Evolutionary conservation across 345 rosid species (phyloP), one percentile per base, ranked within the genome.

Genomic region (Anacardium occidentale): DNA sequence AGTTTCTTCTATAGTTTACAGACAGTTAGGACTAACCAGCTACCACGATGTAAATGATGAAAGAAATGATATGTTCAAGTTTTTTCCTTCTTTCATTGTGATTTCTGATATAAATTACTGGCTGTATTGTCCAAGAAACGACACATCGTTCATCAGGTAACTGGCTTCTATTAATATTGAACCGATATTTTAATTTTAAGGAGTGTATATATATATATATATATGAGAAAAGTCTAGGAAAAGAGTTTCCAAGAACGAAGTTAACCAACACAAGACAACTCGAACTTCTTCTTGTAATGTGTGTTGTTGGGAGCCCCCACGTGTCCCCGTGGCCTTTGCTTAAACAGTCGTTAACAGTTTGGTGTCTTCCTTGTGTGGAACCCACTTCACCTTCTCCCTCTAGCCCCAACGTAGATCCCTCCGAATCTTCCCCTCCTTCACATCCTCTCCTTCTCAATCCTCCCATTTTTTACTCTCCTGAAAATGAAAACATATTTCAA

Each of bases 381-480:
- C 89, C 94, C 86, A 77, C 87, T 48, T 68, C 72, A 51, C 65
- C 74, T 55, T 25, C 70, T 62, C 75, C 76, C 82, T 76, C 87
- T 84, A 69, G 71, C 74, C 62, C 37, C 66, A 74, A 50, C 52
- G 91, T 85, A 84, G 93, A 87, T 91, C 48, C 97, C 75, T 77
- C 59, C 79, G 93, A 89, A 94, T 94, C 97, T 89, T 87, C 93
- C 77, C 25, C 80, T 22, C 55, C 78, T 32, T 63, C 67, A 47
- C 62, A 62, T 72, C 76, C 55, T 64, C 76, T 78, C 50, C 74
- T 18, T 17, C 73, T 42, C 26, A 59, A 29, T 21, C 55, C 75
- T 25, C 66, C 14, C 18, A 5, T n/a, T 77, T 63, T n/a, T 40
- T 12, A 24, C 11, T 44, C 34, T 53, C 0, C 34, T 51, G 12